These are phyloP conservation scores for Gynochthodes officinalis DNA, from an alignment of 257 asterid genomes.

Conservation along the genomic window DNA sequence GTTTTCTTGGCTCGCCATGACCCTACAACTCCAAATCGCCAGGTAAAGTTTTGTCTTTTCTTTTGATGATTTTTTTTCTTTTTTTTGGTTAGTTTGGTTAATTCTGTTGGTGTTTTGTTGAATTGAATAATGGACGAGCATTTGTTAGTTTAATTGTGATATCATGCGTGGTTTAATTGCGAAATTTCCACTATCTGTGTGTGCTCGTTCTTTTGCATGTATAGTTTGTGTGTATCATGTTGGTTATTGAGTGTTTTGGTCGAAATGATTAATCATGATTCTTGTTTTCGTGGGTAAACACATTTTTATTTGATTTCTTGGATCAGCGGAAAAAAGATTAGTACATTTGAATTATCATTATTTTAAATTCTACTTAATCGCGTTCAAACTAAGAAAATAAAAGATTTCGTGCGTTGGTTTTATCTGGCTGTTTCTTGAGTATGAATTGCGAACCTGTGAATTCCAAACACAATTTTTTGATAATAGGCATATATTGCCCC, in stretches of 20 bases:
- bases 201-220: background rate
- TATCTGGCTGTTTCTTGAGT: background rate
- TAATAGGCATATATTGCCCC: too few species aligned
- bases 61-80: too few species aligned
- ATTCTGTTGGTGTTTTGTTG: background rate
- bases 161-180: background rate
- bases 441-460: too few species aligned
- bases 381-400: background rate
- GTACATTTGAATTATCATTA: background rate
- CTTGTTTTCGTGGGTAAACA: background rate
- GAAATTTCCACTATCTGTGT: too few species aligned
- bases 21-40: slow-evolving; percentile 93
- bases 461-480: too few species aligned
- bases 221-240: background rate
- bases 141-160: too few species aligned
- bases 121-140: background rate
- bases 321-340: background rate
- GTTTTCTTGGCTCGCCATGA: slow-evolving; percentile 91
- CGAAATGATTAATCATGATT: background rate
- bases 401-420: background rate
- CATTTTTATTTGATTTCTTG: background rate
- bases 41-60: slow-evolving; percentile 35
- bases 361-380: background rate
- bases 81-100: background rate
- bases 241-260: background rate